Base-by-base conservation (phyloP, 1,139 yeast genomes). In the Pichia sp. region DNA sequence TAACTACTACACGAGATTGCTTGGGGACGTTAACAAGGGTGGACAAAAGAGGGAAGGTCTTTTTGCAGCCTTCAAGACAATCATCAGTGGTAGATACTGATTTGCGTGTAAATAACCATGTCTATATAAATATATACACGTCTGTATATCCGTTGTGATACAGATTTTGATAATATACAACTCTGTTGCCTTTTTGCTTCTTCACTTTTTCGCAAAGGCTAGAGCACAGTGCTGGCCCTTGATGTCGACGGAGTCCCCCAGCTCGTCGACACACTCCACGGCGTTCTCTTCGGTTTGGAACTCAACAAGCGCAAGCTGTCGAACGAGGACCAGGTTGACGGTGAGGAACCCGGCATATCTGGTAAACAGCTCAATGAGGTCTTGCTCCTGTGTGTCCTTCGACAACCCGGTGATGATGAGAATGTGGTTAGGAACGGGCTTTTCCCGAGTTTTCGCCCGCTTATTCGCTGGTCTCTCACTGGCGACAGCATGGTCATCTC, bases 221-320 rank as follows among this genome's bases (percentile, higher is more conserved):
- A 82, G 73, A 27, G 63, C 60, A 40, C 77, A 71, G 34, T 65
- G 65, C 14, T 70, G 79, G 2, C 46, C 55, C 10, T 70, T 71
- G 31, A 81, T 61, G 10, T 55, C 63, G 48, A 78, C 59, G 0
- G 65, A 65, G 6, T 62, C 62, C 1, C 78, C 76, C 4, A 74
- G 65, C 14, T 57, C 62, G 12, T 75, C 73, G 55, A 74, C 70
- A 3, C 80, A 81, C 1, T 64, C 67, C 0, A 76, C 70, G 0
- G 89, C 84, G 46, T 75, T 73, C 5, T 67, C 69, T 31, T 81
- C 85, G 6, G 74, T 71, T 40, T 79, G 83, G 67, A 84, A 93
- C 64, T 93, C 97, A 12, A 93, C 79, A 68, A 93, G 87, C 7
- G 95, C 95, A 53, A 93, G 79, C 46, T 80, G 78, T 50, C 90